Evolutionary conservation across 148 eudicot genomes (phyloP), one percentile per base, ranked within the genome.

Genomic region (Camellia lanceoleosa): DNA sequence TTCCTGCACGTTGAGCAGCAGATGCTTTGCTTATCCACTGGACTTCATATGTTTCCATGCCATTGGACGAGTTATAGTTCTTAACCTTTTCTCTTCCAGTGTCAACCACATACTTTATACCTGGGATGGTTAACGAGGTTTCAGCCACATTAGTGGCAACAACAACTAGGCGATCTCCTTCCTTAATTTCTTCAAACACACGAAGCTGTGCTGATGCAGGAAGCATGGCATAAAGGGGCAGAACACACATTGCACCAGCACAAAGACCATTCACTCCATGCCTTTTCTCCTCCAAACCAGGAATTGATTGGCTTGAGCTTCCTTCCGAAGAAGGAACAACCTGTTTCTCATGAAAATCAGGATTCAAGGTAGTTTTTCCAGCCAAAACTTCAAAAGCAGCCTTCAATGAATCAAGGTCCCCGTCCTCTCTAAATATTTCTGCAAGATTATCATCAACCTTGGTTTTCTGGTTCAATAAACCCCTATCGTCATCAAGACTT

Each of bases 131-230:
- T 79, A 93, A 81, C 71, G 99, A 96, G 77, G 99, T 96, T 85
- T 96, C 99, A 51, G 99, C 98, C 47, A 96, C 98, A 85, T 96
- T 96, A 55, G 99, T 93, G 46, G 98, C 97, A 81, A 96, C 91
- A 81, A 96, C 95, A 65, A 96, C 91, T 66, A 96, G 87, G 67
- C 99, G 91, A 83, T 91, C 95, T 55, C 93, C 93, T 80, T 88
- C 92, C 84, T 84, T 89, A 16, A 81, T 80, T 46, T 88, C 77
- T 82, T 87, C 92, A 82, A 92, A 96, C 55, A 93, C 98, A 83
- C 91, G 89, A 82, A 87, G 95, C 84, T 92, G 95, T 46, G 90
- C 87, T 59, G 92, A 86, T 75, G 91, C 94, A 16, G 94, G 97
- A 87, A 96, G 98, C 99, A 92, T 93, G 58, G 98, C 95, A 89